phyloP scores from a whole-genome alignment of 2,329 filamentous ascomycete genomes.

The Botrytis sinoallii region DNA sequence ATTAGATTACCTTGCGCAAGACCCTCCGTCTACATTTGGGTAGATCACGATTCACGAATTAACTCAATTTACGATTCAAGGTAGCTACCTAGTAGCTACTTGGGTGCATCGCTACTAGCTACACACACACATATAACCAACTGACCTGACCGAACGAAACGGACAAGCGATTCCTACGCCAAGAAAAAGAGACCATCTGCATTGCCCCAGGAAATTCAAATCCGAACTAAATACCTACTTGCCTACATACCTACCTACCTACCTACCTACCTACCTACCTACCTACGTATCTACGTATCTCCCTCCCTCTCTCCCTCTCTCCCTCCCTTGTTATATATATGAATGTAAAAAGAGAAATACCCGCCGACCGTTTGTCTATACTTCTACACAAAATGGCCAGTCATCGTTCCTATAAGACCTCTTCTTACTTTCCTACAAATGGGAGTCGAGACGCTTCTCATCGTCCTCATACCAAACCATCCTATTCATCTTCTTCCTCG shows the following conservation, averaged over 20 bases:
- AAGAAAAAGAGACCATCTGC: not conserved
- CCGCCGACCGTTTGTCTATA: not conserved
- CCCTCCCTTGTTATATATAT: not conserved
- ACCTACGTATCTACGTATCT: not conserved
- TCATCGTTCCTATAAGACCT: conserved; percentile 48
- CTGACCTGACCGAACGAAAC: not conserved
- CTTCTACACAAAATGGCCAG: conserved; percentile 43
- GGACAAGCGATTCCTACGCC: not conserved
- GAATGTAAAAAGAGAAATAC: not conserved
- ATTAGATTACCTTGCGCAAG: not conserved
- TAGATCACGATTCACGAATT: not conserved
- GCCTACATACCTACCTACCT: not conserved
- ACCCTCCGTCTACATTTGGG: not conserved
- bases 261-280: not conserved
- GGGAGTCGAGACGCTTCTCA: conserved; percentile 32
- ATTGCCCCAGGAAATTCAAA: not conserved
- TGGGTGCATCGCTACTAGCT: not conserved
- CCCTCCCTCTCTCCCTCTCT: not conserved
- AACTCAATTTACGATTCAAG: not conserved
- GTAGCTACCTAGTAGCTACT: not conserved
- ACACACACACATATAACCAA: not conserved
- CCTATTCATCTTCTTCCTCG: conserved; percentile 1
- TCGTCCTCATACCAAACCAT: conserved; percentile 29
- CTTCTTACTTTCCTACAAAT: conserved; percentile 41
- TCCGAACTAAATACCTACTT: not conserved